These are phyloP conservation scores for Calocera cornea DNA, from an alignment of 768 basidiomycete genomes.

Conservation along the genomic window DNA sequence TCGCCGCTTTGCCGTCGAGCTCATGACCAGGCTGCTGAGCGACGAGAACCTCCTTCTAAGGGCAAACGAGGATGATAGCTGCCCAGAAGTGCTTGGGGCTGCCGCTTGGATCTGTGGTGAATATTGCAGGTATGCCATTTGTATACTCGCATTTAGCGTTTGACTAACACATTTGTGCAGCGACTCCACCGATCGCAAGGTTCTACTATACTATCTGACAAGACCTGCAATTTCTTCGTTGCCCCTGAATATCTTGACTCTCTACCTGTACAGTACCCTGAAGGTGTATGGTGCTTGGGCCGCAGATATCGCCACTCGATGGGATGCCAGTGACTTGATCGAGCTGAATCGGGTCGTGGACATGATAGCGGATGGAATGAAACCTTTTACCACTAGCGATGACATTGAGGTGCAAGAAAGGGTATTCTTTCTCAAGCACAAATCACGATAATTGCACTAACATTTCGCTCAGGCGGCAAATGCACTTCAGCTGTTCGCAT, in stretches of 20 bases:
- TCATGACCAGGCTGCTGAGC: conserved; percentile 67
- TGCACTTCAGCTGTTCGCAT: conserved; percentile 55
- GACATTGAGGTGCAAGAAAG: conserved; percentile 90
- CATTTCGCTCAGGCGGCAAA: conserved; percentile 57
- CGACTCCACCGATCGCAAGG: conserved; percentile 61
- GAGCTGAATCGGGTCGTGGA: conserved; percentile 54
- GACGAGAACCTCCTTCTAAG: conserved; percentile 64
- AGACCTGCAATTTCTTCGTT: conserved; percentile 41
- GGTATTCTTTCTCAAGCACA: conserved; percentile 29
- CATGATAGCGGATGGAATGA: conserved; percentile 43
- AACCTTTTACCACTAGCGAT: conserved; percentile 42
- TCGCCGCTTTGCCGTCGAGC: conserved; percentile 63
- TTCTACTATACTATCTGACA: conserved; percentile 50
- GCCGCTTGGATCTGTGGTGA: conserved; percentile 97
- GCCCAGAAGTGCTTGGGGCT: conserved; percentile 78
- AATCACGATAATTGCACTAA: not conserved
- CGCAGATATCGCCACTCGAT: conserved; percentile 56
- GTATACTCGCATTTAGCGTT: too few species aligned
- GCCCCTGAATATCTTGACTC: conserved; percentile 50
- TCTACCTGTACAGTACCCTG: conserved; percentile 67
- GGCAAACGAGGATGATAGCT: conserved; percentile 54
- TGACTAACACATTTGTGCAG: too few species aligned
- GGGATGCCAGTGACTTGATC: conserved; percentile 58
- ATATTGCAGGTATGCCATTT: conserved; percentile 58
- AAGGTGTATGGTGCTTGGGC: conserved; percentile 85